Base-by-base conservation (phyloP, 2,329 filamentous ascomycete genomes). In the Exophiala sp. region DNA sequence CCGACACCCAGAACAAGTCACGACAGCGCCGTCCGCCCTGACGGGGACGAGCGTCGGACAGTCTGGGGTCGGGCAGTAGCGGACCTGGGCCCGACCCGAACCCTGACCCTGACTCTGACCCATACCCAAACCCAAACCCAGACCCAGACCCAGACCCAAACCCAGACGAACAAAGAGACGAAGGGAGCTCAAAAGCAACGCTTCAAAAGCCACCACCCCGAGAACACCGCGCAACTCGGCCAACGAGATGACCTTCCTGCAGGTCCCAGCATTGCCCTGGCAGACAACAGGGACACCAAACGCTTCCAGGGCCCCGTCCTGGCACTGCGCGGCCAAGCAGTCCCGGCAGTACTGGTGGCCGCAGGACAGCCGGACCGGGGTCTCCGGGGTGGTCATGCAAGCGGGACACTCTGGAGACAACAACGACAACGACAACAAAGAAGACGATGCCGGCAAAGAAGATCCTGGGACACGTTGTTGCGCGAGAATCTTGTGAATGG, bases 41-140 rank as follows among this genome's bases (percentile, higher is more conserved):
- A 45, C 32, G 13, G 29, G 19, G 34, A 42, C 50, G 39, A 54
- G 40, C 13, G 32, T 51, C 14, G 43, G 39, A 43, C 52, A 54
- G 30, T 48, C 48, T 8, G 52, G 46, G 11, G 47, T 54, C 13
- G 43, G 43, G 16, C 52, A 54, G n/a, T 47, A 47, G 8, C 34
- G 39, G 9, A 54, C 19, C 9, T 41, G 16, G 14, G 43, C 44
- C 14, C 38, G 39, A 24, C 44, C 39, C 10, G 22, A 40, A 13
- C n/a, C n/a, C n/a, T n/a, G n/a, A n/a, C n/a, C n/a, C n/a, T n/a
- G n/a, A n/a, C n/a, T n/a, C n/a, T n/a, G n/a, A n/a, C n/a, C n/a
- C n/a, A n/a, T n/a, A n/a, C n/a, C n/a, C n/a, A n/a, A n/a, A n/a
- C n/a, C n/a, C n/a, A n/a, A n/a, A n/a, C n/a, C n/a, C n/a, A n/a